Evolutionary conservation across 805 yeast species (phyloP).

Genomic region (Vanderwaltozyma tropicalis): DNA sequence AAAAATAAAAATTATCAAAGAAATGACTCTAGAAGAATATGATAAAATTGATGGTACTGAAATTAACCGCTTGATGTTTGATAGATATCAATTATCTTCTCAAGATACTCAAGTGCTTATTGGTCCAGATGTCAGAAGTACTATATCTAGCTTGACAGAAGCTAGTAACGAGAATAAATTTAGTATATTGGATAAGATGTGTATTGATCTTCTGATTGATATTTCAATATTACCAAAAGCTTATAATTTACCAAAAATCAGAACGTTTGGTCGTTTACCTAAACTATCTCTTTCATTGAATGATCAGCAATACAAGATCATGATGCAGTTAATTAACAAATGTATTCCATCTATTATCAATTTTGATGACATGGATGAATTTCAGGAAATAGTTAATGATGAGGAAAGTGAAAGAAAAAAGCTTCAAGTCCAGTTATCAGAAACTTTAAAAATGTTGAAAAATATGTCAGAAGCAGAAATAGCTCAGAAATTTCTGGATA

Average conservation of each 20-base stretch:
- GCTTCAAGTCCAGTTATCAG: conserved; percentile 20
- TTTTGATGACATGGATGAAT: conserved; percentile 14
- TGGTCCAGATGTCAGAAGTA: conserved; percentile 70
- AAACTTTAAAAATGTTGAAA: conserved; percentile 23
- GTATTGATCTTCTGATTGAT: conserved; percentile 64
- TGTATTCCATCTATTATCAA: conserved; percentile 43
- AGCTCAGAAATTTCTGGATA: conserved; percentile 58
- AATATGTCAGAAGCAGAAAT: conserved; percentile 35
- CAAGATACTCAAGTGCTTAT: conserved; percentile 83
- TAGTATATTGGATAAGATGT: conserved; percentile 64
- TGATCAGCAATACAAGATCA: conserved; percentile 81
- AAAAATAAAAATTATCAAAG: conserved; percentile 57
- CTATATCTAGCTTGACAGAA: conserved; percentile 60
- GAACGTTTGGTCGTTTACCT: conserved; percentile 71
- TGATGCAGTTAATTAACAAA: conserved; percentile 66
- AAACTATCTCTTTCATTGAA: conserved; percentile 59
- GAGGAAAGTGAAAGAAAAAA: conserved; percentile 9
- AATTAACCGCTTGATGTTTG: conserved; percentile 79
- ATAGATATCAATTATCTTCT: conserved; percentile 63
- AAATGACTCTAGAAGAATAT: conserved; percentile 63
- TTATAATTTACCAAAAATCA: conserved; percentile 57
- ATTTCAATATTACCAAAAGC: conserved; percentile 80
- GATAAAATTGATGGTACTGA: conserved; percentile 34
- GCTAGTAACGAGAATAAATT: conserved; percentile 31
- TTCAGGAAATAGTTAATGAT: conserved; percentile 1